A percentile compares a stretch with the other conserved stretches of the same genome.
These are phyloP conservation scores for Phaeotremella fagi DNA, from an alignment of 768 basidiomycete species.

Conservation along the genomic window DNA sequence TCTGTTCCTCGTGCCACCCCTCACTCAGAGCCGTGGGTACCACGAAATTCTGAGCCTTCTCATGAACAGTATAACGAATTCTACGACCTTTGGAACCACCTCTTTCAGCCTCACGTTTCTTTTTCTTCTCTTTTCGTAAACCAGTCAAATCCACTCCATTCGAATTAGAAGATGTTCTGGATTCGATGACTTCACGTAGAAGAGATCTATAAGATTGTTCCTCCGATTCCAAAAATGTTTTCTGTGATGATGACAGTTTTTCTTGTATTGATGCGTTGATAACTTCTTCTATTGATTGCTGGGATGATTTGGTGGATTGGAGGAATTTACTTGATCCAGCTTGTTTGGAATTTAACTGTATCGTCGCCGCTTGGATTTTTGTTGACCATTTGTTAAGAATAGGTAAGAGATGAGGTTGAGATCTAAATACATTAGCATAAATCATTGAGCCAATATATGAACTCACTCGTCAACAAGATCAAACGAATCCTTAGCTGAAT, in stretches of 20 bases:
- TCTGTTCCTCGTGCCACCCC: slow-evolving; percentile 91
- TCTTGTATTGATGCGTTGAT: slow-evolving; percentile 64
- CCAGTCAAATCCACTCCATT: slow-evolving; percentile 25
- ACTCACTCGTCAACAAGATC: slow-evolving; percentile 37
- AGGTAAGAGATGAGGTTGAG: slow-evolving; percentile 68
- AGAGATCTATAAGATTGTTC: slow-evolving; percentile 74
- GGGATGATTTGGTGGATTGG: slow-evolving; percentile 48
- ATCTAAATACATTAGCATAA: slow-evolving; percentile 46
- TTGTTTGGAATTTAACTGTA: slow-evolving; percentile 59
- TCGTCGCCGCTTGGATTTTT: slow-evolving; percentile 88
- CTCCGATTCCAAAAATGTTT: slow-evolving; percentile 31
- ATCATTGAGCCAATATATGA: neutral
- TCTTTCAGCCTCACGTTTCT: slow-evolving; percentile 76
- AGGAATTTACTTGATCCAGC: slow-evolving; percentile 54
- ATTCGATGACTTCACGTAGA: slow-evolving; percentile 83
- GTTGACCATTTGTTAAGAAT: slow-evolving; percentile 91
- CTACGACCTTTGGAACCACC: slow-evolving; percentile 94
- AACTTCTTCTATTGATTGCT: slow-evolving; percentile 58
- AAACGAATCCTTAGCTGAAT: slow-evolving; percentile 30
- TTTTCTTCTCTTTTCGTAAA: slow-evolving; percentile 52
- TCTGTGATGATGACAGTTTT: neutral
- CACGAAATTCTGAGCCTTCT: slow-evolving; percentile 96
- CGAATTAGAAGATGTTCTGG: slow-evolving; percentile 37
- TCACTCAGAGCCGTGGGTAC: slow-evolving; percentile 65
- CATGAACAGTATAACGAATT: slow-evolving; percentile 86